Evolutionary conservation across 2,329 filamentous ascomycete genomes (phyloP).

Genomic region (Colletotrichum agaves): DNA sequence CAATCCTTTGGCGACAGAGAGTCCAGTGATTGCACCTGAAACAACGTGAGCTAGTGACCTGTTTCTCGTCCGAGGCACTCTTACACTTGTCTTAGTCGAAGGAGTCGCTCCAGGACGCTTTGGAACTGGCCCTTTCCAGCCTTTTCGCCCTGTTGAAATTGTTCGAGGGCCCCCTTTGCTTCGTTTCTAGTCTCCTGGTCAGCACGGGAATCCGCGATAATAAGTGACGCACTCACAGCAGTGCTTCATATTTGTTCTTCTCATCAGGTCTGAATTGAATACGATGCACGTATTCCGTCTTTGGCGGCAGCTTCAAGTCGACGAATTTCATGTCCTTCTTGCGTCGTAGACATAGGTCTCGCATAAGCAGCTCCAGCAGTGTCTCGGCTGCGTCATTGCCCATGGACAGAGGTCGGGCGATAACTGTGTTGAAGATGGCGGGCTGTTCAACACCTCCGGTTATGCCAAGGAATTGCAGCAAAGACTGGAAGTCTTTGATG

Average conservation of each 20-base stretch:
- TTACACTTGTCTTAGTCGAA: slow-evolving; percentile 81
- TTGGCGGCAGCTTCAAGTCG: slow-evolving; percentile 79
- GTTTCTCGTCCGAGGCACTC: slow-evolving; percentile 40
- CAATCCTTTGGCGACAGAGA: slow-evolving; percentile 79
- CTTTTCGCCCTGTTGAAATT: slow-evolving; percentile 62
- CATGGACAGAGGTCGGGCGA: slow-evolving; percentile 73
- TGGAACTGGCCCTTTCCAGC: slow-evolving; percentile 69
- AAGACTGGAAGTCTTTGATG: slow-evolving; percentile 82
- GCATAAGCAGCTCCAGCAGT: slow-evolving; percentile 81
- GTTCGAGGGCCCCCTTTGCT: slow-evolving; percentile 76
- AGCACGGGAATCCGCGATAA: slow-evolving; percentile 30
- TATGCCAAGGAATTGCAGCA: slow-evolving; percentile 80
- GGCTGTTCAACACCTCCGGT: slow-evolving; percentile 79
- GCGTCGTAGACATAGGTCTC: slow-evolving; percentile 81
- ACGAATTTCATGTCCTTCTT: slow-evolving; percentile 92
- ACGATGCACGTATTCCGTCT: slow-evolving; percentile 81
- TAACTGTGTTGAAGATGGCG: slow-evolving; percentile 77
- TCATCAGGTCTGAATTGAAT: slow-evolving; percentile 80
- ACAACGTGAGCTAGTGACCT: slow-evolving; percentile 35
- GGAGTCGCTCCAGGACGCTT: slow-evolving; percentile 81
- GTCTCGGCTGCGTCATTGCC: slow-evolving; percentile 68
- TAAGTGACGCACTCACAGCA: slow-evolving; percentile 64
- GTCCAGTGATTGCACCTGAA: slow-evolving; percentile 86
- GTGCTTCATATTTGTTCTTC: slow-evolving; percentile 78
- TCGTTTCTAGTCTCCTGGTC: slow-evolving; percentile 63